Percentiles rank a stretch among this genome's conserved stretches.
phyloP scores from a whole-genome alignment of 441 rosid species.

The Erodium moschatum region DNA sequence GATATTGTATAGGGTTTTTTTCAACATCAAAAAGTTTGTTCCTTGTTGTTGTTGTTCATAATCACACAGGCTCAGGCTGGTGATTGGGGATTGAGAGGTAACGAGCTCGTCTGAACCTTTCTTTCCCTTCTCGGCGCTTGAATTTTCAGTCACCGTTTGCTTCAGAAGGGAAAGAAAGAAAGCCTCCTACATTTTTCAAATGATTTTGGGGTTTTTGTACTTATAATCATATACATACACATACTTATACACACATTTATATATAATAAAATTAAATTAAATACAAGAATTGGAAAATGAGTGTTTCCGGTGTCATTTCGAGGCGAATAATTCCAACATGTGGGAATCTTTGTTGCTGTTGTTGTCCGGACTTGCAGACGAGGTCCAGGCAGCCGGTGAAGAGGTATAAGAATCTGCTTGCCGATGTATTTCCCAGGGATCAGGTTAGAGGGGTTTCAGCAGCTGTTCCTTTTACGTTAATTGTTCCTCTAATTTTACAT shows the following conservation, averaged over 20 bases:
- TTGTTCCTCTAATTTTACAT: neutral
- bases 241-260: no score
- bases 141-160: constrained; percentile 36
- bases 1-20: no score
- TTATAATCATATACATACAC: neutral
- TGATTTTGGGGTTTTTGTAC: constrained; percentile 3
- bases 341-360: constrained; percentile 72
- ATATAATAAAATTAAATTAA: no score
- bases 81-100: constrained; percentile 24
- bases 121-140: constrained; percentile 48
- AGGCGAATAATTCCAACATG: constrained; percentile 87
- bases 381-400: constrained; percentile 96
- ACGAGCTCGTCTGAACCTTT: constrained; percentile 26
- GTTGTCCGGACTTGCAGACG: constrained; percentile 77
- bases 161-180: constrained; percentile 43
- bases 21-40: no score
- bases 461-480: neutral
- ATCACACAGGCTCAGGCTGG: constrained; percentile 25
- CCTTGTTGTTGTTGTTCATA: neutral
- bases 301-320: constrained; percentile 66
- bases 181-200: neutral
- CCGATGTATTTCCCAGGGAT: constrained; percentile 70
- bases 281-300: constrained; percentile 32
- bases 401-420: constrained; percentile 93
- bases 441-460: constrained; percentile 40